Evolutionary conservation across 2,329 filamentous ascomycete species (phyloP).

Genomic region (Fusarium redolens): DNA sequence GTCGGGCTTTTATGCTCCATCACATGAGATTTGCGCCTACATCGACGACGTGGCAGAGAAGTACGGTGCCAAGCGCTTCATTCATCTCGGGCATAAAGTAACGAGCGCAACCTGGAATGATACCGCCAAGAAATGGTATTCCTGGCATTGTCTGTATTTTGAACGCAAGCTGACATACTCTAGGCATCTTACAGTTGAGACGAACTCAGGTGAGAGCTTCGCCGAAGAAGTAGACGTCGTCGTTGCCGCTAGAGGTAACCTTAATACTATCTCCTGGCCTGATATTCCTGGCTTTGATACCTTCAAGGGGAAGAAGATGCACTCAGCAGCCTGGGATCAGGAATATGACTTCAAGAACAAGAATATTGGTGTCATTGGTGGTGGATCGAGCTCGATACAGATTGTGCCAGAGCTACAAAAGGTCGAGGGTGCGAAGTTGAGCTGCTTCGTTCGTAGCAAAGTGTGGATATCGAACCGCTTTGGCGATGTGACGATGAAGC

Average conservation of each 20-base stretch:
- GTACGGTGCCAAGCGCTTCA: neutral
- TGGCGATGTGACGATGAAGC: neutral
- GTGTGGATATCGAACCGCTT: conserved; percentile 12
- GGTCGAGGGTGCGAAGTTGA: neutral
- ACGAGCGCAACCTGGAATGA: neutral
- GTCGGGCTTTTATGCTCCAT: neutral
- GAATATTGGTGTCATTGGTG: neutral
- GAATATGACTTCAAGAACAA: neutral
- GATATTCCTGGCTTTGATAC: neutral
- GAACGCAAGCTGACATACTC: accelerated
- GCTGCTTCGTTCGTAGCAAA: neutral
- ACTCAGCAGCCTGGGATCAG: neutral
- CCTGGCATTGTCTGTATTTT: accelerated
- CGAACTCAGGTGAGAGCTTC: accelerated
- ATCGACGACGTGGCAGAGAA: neutral
- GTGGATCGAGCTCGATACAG: neutral
- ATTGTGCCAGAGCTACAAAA: neutral
- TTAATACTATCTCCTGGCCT: neutral
- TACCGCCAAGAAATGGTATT: neutral
- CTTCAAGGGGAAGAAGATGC: conserved; percentile 2
- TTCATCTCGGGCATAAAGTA: neutral
- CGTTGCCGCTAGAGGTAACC: neutral
- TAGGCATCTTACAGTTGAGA: neutral
- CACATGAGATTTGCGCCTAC: neutral
- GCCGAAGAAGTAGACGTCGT: neutral